phyloP scores from a whole-genome alignment of 495 filamentous ascomycete genomes.

The Aspergillus bridgeri region DNA sequence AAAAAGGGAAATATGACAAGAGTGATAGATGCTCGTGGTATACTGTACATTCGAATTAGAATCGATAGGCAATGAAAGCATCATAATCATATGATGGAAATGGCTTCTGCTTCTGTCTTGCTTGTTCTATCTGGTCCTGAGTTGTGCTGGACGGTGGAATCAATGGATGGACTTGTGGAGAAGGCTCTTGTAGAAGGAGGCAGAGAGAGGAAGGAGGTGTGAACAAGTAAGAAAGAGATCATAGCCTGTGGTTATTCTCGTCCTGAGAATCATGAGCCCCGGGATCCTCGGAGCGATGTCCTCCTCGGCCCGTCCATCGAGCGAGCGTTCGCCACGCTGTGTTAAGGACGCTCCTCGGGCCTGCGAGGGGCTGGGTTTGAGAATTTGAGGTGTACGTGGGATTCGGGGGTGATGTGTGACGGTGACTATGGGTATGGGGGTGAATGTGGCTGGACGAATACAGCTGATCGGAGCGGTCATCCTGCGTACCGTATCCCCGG shows the following conservation, averaged over 20 bases:
- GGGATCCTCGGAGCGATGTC: neutral
- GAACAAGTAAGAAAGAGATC: too few species aligned
- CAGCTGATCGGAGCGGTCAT: slow-evolving; percentile 10
- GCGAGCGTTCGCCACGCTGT: slow-evolving; percentile 23
- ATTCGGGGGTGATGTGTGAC: neutral
- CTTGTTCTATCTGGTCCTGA: neutral
- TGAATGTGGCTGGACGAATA: neutral
- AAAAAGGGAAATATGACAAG: too few species aligned
- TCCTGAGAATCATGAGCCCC: neutral
- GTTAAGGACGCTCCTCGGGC: slow-evolving; percentile 29
- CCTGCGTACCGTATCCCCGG: slow-evolving; percentile 31
- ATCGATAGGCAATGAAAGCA: too few species aligned
- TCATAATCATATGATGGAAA: too few species aligned
- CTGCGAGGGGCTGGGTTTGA: slow-evolving; percentile 24
- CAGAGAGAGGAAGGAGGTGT: too few species aligned
- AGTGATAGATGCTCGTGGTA: too few species aligned
- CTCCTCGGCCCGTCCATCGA: neutral
- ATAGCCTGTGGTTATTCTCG: neutral
- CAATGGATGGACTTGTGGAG: too few species aligned
- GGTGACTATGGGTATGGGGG: neutral
- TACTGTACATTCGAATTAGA: too few species aligned
- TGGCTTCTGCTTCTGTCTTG: neutral
- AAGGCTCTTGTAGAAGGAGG: too few species aligned
- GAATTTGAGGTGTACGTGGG: neutral
- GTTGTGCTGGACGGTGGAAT: too few species aligned